Conservation (phyloP, 2,329 filamentous ascomycete genomes). For the Aspergillus transmontanensis region DNA sequence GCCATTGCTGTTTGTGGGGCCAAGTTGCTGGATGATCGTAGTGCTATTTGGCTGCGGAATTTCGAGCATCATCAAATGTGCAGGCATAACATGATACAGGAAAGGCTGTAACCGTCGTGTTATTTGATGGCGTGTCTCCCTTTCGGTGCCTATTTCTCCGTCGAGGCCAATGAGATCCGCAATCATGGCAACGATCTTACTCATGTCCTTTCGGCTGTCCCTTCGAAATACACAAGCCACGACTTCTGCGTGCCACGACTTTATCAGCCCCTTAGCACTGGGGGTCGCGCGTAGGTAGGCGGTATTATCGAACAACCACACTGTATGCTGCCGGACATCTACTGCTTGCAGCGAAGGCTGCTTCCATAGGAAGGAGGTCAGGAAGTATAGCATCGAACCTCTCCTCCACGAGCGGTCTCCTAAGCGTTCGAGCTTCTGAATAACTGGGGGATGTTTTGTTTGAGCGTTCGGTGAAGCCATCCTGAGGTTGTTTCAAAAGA, state of each 20-base stretch:
- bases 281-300: conserved; percentile 61
- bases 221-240: conserved; percentile 79
- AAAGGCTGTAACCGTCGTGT: conserved; percentile 64
- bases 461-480: conserved; percentile 12
- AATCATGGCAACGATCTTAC: conserved; percentile 70
- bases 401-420: conserved; percentile 15
- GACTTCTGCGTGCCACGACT: conserved; percentile 77
- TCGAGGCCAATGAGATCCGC: conserved; percentile 70
- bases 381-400: conserved; percentile 24
- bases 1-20: conserved; percentile 71
- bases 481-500: not conserved
- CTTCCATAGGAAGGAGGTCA: conserved; percentile 37
- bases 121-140: conserved; percentile 65
- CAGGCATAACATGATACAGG: conserved; percentile 72
- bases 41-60: conserved; percentile 56
- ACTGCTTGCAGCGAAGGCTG: conserved; percentile 65
- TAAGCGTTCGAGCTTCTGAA: conserved; percentile 11
- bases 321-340: conserved; percentile 65
- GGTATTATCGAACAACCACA: conserved; percentile 91
- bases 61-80: conserved; percentile 66
- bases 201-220: conserved; percentile 66
- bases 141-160: conserved; percentile 51
- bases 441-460: conserved; percentile 11
- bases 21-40: conserved; percentile 57
- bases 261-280: conserved; percentile 37